Percentiles rank a stretch among this genome's conserved stretches.
Conservation (phyloP, 2,329 filamentous ascomycete genomes). For the Fusarium hostae region DNA sequence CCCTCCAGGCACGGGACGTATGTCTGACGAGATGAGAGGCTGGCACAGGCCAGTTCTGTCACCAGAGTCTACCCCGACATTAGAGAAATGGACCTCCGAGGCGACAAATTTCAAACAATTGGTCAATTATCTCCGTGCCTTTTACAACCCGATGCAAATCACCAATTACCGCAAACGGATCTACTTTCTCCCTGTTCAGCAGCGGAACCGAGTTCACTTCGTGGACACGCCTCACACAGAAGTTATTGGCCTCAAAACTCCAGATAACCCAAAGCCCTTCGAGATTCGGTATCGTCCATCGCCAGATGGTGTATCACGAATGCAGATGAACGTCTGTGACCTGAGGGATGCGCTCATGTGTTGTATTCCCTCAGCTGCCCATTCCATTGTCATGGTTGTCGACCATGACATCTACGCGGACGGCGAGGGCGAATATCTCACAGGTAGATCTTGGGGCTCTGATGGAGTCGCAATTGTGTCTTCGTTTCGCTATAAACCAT, state of each 20-base stretch:
- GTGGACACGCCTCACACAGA: conserved; percentile 13
- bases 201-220: background rate
- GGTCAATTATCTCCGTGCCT: conserved; percentile 53
- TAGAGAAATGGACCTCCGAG: conserved; percentile 16
- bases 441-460: conserved; percentile 73
- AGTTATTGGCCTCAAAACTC: conserved; percentile 58
- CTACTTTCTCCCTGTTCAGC: background rate
- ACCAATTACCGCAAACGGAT: conserved; percentile 45
- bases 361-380: conserved; percentile 67
- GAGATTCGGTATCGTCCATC: conserved; percentile 63
- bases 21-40: conserved; percentile 50
- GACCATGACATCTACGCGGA: conserved; percentile 75
- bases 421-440: conserved; percentile 71
- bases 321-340: conserved; percentile 70
- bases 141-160: conserved; percentile 66
- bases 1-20: conserved; percentile 54
- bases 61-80: conserved; percentile 1
- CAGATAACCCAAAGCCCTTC: conserved; percentile 49
- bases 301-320: conserved; percentile 58
- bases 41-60: conserved; percentile 54
- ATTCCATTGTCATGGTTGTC: conserved; percentile 66
- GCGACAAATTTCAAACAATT: conserved; percentile 47
- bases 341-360: conserved; percentile 66
- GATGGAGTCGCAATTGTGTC: conserved; percentile 71
- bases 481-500: conserved; percentile 69